Evolutionary conservation across 2,329 filamentous ascomycete species (phyloP), one percentile per base, ranked within the genome.

Genomic region (Penicillium janthinellum): DNA sequence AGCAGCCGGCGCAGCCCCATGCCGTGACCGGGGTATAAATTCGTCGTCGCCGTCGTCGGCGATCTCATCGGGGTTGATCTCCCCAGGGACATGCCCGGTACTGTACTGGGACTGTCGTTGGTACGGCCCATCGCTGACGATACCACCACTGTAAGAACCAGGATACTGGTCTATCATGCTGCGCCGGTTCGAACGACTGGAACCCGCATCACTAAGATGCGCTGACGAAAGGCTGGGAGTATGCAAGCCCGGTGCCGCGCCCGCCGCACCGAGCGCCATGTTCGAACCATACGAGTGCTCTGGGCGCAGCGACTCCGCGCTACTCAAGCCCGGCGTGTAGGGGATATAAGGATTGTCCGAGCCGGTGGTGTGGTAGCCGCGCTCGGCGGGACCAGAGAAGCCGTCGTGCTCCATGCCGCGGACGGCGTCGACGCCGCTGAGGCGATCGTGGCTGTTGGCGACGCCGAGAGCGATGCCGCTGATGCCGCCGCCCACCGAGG

Each of bases 21-120:
- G 61, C 2, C 51, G 79, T 68, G 73, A 76, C 69, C 71, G 50
- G 73, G 78, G 67, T 84, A 88, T 82, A 54, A 95, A 83, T 1
- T 90, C 92, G 72, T 96, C 93, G 70, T 96, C 93, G 31, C 91
- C 92, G 71, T 97, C 93, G 73, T 96, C 93, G 22, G 85, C 85
- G 64, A 96, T 93, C 14, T 88, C 87, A 69, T 90, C 86, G 2
- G 92, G 92, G 72, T 96, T 88, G 60, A 95, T 83, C 53, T 75
- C 72, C 53, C 75, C 84, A 1, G 85, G 79, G 41, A 71, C 65
- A 54, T 84, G 76, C 8, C 79, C 74, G 25, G 82, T 77, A 59
- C 83, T 82, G 76, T 82, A 75, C 11, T 72, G 80, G 48, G 77
- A 84, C 69, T 85, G 86, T 65, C 84, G 83, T 57, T 85, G 84